phyloP scores from a whole-genome alignment of 1,284 basidiomycete species.

The Cryptococcus sp. region DNA sequence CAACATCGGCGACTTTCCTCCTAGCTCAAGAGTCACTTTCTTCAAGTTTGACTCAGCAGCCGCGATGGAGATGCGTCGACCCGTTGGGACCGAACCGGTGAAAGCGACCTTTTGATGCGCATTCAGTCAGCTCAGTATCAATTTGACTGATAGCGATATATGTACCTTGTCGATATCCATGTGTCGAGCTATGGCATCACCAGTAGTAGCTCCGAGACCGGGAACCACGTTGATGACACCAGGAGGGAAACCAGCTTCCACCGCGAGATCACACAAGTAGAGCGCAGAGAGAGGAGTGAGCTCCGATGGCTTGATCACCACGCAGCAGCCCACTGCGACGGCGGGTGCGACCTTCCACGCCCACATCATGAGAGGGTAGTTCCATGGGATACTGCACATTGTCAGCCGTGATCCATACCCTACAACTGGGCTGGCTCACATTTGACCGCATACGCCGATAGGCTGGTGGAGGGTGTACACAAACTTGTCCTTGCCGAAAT shows the following conservation, averaged over 20 bases:
- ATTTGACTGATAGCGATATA: not conserved
- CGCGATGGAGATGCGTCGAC: constrained; percentile 79
- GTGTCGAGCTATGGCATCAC: constrained; percentile 77
- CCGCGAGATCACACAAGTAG: constrained; percentile 55
- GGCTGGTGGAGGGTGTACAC: constrained; percentile 89
- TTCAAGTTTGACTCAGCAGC: constrained; percentile 84
- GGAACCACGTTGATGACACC: constrained; percentile 90
- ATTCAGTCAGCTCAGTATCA: not conserved
- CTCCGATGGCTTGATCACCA: constrained; percentile 72
- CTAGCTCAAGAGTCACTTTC: constrained; percentile 61
- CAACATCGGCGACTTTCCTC: constrained; percentile 58
- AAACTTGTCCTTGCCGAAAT: constrained; percentile 62
- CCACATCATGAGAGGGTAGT: constrained; percentile 92
- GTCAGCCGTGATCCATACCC: constrained; percentile 7
- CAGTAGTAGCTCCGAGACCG: constrained; percentile 78
- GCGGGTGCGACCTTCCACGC: constrained; percentile 90
- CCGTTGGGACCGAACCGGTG: constrained; percentile 68
- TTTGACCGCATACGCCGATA: constrained; percentile 89
- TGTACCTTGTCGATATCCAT: constrained; percentile 71
- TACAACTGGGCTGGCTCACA: constrained; percentile 58
- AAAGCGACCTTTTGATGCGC: constrained; percentile 52
- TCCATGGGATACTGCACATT: constrained; percentile 74
- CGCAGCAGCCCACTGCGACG: constrained; percentile 63
- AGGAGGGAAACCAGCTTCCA: constrained; percentile 71
- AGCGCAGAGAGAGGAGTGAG: constrained; percentile 86